A percentile compares a stretch with the other conserved stretches of the same genome.
Conservation (phyloP, 2,329 filamentous ascomycete species). For the Fusarium sp. region DNA sequence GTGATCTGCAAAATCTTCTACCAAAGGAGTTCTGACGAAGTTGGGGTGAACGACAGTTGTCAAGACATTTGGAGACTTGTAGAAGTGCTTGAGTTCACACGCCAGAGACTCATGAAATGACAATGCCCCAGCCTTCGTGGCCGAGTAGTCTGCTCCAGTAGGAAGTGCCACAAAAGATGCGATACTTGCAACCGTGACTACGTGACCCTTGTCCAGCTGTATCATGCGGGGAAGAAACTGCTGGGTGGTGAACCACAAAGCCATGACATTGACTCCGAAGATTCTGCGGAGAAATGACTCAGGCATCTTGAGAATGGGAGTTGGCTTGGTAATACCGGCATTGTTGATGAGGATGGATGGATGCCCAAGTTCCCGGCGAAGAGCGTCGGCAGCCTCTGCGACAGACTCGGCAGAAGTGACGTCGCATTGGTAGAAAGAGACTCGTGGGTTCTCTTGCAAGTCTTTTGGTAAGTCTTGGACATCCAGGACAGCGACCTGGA, state of each 20-base stretch:
- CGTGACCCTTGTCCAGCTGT: constrained; percentile 73
- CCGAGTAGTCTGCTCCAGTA: constrained; percentile 73
- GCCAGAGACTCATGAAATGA: constrained; percentile 75
- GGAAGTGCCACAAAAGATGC: constrained; percentile 71
- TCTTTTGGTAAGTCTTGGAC: constrained; percentile 54
- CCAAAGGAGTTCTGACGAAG: constrained; percentile 62
- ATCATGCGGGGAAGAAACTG: constrained; percentile 77
- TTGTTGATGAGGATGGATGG: constrained; percentile 80
- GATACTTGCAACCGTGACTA: constrained; percentile 77
- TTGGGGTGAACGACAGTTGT: constrained; percentile 73
- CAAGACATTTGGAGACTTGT: constrained; percentile 71
- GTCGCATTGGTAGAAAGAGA: constrained; percentile 54
- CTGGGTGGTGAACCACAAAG: constrained; percentile 72
- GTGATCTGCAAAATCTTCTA: constrained; percentile 47
- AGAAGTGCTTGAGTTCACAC: constrained; percentile 67
- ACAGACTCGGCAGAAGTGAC: constrained; percentile 59
- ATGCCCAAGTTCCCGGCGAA: constrained; percentile 63
- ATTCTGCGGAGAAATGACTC: constrained; percentile 70
- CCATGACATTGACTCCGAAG: constrained; percentile 76
- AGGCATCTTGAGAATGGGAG: constrained; percentile 67
- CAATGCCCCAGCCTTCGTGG: constrained; percentile 73
- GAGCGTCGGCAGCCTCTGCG: constrained; percentile 52
- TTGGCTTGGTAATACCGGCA: constrained; percentile 71
- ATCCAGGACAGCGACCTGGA: constrained; percentile 78
- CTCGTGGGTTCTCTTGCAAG: constrained; percentile 28